These are phyloP conservation scores for Fusarium fracticaudum DNA, from an alignment of 2,329 filamentous ascomycete species.

Conservation along the genomic window DNA sequence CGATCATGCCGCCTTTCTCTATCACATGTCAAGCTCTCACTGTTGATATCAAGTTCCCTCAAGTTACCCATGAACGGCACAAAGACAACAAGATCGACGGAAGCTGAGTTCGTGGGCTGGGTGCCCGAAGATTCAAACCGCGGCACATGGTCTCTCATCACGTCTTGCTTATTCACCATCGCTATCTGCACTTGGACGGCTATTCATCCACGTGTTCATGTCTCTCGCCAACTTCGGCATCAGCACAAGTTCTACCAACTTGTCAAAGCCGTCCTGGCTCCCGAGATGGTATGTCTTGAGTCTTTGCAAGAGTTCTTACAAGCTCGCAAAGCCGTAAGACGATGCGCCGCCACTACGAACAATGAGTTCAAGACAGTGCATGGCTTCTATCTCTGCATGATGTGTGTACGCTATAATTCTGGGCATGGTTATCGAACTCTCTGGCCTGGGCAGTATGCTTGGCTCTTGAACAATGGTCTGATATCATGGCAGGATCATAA, in stretches of 20 bases:
- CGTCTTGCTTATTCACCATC: conserved; percentile 1
- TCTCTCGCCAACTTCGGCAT: not conserved
- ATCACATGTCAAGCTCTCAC: not conserved
- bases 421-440: not conserved
- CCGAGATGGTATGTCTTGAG: conserved; percentile 1
- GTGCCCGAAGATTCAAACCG: not conserved
- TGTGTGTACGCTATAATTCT: not conserved
- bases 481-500: not conserved
- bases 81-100: not conserved
- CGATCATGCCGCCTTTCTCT: not conserved
- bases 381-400: conserved; percentile 7
- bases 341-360: not conserved
- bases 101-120: not conserved
- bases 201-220: not conserved
- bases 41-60: not conserved
- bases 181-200: conserved; percentile 8
- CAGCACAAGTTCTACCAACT: not conserved
- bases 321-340: not conserved
- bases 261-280: not conserved
- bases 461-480: conserved; percentile 9
- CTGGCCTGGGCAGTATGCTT: not conserved
- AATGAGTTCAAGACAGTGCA: not conserved
- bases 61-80: not conserved
- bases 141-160: conserved; percentile 1
- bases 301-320: not conserved